These are phyloP conservation scores for Lagenaria siceraria DNA, from an alignment of 306 rosid genomes.

Conservation along the genomic window DNA sequence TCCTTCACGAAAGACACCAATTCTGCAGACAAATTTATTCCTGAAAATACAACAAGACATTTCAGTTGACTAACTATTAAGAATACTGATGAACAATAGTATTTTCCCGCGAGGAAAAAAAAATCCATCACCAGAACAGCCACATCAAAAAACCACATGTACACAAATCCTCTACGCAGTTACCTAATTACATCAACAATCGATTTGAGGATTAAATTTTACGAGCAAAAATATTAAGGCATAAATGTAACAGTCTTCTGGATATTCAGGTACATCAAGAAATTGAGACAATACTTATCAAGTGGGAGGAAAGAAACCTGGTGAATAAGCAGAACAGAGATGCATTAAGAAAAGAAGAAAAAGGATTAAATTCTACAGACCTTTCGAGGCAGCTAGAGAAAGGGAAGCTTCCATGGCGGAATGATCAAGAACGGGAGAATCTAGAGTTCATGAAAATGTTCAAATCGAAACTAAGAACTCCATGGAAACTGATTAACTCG, in stretches of 20 bases:
- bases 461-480: not conserved
- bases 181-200: not conserved
- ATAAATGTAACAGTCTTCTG: not conserved
- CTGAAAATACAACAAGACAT: not conserved
- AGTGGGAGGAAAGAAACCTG: slow-evolving; percentile 3
- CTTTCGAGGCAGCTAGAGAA: slow-evolving; percentile 29
- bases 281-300: not conserved
- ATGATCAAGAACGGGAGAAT: not conserved
- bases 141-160: not conserved
- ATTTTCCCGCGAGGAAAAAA: not conserved
- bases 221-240: not conserved
- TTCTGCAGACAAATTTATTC: slow-evolving; percentile 23
- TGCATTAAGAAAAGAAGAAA: not conserved
- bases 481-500: not conserved
- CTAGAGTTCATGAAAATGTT: not conserved
- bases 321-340: slow-evolving; percentile 9
- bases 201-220: not conserved
- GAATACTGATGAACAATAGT: not conserved
- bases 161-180: not conserved
- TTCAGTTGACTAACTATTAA: not conserved
- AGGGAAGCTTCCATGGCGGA: slow-evolving; percentile 44
- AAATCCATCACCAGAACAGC: too few species aligned
- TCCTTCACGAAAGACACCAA: slow-evolving; percentile 20
- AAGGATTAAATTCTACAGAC: not conserved
- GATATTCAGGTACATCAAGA: not conserved